These are phyloP conservation scores for Fusarium sp. DNA, from an alignment of 2,329 filamentous ascomycete genomes.

Conservation along the genomic window DNA sequence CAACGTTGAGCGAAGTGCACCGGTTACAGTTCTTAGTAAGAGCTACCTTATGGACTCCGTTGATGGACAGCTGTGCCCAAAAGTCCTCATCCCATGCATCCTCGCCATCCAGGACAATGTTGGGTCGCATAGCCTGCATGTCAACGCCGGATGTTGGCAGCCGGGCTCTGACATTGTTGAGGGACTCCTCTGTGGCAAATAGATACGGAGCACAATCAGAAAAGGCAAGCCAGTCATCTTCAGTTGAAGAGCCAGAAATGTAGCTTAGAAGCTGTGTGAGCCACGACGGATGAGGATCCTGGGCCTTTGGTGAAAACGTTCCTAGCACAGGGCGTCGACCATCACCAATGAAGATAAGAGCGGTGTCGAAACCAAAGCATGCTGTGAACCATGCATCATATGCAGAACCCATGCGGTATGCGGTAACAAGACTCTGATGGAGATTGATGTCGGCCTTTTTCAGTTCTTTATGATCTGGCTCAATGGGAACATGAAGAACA, in stretches of 20 bases:
- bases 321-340: conserved; percentile 73
- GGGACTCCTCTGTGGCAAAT: conserved; percentile 76
- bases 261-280: conserved; percentile 53
- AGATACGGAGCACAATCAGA: conserved; percentile 82
- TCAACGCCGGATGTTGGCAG: conserved; percentile 68
- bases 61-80: conserved; percentile 72
- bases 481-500: conserved; percentile 68
- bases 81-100: conserved; percentile 77
- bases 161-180: conserved; percentile 73
- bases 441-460: conserved; percentile 67
- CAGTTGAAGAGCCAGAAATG: conserved; percentile 41
- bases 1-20: conserved; percentile 78
- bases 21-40: conserved; percentile 78
- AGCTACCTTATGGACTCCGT: conserved; percentile 57
- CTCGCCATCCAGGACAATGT: conserved; percentile 75
- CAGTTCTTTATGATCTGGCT: conserved; percentile 63
- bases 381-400: conserved; percentile 77
- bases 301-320: conserved; percentile 59
- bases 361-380: conserved; percentile 72
- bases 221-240: conserved; percentile 72
- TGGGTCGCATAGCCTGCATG: conserved; percentile 78
- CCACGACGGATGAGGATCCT: conserved; percentile 50
- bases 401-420: conserved; percentile 71
- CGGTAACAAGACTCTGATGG: conserved; percentile 69
- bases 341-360: conserved; percentile 75